A percentile compares a stretch with the other conserved stretches of the same genome.
Evolutionary conservation across 164 flowering plant genomes (phyloP).

Genomic region (Dillenia turbinata): DNA sequence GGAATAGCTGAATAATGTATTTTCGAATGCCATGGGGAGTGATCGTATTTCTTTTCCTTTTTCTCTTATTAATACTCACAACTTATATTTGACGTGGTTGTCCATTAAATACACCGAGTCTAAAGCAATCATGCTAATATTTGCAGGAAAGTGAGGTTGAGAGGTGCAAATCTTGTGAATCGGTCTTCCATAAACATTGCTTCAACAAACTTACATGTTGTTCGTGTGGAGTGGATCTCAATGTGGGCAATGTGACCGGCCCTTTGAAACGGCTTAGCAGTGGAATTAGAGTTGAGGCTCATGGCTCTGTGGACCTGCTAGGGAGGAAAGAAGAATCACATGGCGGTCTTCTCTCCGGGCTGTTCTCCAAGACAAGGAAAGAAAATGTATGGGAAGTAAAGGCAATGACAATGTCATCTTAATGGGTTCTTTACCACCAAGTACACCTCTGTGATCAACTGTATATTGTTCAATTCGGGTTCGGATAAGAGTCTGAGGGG

Average conservation of each 20-base stretch:
- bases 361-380: conserved; percentile 44
- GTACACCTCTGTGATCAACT: conserved; percentile 41
- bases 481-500: conserved; percentile 2
- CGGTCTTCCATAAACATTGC: conserved; percentile 67
- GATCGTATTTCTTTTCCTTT: too few species aligned
- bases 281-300: conserved; percentile 1
- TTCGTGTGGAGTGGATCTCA: conserved; percentile 48
- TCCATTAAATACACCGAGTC: too few species aligned
- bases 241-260: conserved; percentile 8
- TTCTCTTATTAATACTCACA: too few species aligned
- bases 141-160: conserved; percentile 65
- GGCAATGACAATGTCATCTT: conserved; percentile 46
- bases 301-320: conserved; percentile 19
- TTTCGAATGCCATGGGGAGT: too few species aligned
- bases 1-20: too few species aligned
- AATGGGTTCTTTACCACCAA: conserved; percentile 79
- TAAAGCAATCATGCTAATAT: background rate
- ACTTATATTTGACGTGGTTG: too few species aligned
- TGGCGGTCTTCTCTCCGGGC: conserved; percentile 44
- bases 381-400: conserved; percentile 20
- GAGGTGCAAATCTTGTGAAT: conserved; percentile 61
- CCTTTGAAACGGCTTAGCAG: conserved; percentile 3
- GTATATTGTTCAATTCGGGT: conserved; percentile 14
- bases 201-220: conserved; percentile 50
- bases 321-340: conserved; percentile 21